Evolutionary conservation across 352 stramenopile species (phyloP).

Genomic region (Globisporangium nodosum): DNA sequence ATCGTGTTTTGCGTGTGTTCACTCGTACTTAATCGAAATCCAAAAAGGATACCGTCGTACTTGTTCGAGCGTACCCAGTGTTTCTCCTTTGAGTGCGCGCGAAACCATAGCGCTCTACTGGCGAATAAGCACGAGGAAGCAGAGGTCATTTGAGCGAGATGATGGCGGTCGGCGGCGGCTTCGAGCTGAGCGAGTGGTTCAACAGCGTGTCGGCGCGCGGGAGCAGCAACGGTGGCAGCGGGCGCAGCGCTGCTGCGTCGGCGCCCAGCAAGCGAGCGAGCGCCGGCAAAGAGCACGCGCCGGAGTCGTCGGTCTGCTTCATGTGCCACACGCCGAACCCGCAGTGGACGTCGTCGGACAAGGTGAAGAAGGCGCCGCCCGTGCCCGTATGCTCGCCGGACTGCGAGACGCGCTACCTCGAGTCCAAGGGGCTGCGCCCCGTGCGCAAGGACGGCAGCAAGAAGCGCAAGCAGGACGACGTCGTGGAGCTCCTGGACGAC

Average conservation of each 20-base stretch:
- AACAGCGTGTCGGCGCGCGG: conserved; percentile 25
- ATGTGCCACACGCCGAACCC: conserved; percentile 56
- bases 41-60: too few relatives aligned
- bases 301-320: conserved; percentile 31
- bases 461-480: conserved; percentile 11
- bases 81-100: too few relatives aligned
- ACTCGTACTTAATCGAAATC: too few relatives aligned
- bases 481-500: conserved; percentile 4
- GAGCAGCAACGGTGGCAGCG: conserved; percentile 10
- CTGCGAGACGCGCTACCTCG: conserved; percentile 52
- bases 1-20: too few relatives aligned
- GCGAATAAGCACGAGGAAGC: too few relatives aligned
- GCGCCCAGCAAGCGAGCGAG: conserved; percentile 25
- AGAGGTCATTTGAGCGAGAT: background rate
- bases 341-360: conserved; percentile 61
- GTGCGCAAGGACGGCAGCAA: conserved; percentile 9
- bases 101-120: too few relatives aligned
- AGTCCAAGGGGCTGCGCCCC: conserved; percentile 42
- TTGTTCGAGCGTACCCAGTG: too few relatives aligned
- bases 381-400: conserved; percentile 53
- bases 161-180: conserved; percentile 47
- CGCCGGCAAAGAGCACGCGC: conserved; percentile 3
- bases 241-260: conserved; percentile 18
- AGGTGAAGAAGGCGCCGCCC: conserved; percentile 41
- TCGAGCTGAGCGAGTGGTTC: conserved; percentile 82